phyloP scores from a whole-genome alignment of 192 early-diverging fungal genomes.

The Linnemannia elongata region DNA sequence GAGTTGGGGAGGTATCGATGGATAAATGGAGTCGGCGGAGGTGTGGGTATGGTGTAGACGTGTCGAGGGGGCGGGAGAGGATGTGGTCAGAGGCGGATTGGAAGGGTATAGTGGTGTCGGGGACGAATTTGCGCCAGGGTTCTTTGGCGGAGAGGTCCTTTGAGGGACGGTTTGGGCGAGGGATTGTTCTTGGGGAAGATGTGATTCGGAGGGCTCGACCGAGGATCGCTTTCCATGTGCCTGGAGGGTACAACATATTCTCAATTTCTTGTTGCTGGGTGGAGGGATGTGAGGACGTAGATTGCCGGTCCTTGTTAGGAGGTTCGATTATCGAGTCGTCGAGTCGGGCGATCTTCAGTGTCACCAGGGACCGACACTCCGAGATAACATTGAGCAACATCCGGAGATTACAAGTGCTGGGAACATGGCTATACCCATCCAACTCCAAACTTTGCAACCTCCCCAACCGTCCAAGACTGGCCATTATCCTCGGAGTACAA shows the following conservation, averaged over 20 bases:
- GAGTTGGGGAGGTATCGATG: no score
- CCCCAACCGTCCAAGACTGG: neutral
- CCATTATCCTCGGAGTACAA: neutral
- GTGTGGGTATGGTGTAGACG: neutral
- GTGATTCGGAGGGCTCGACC: no score
- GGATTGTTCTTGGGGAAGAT: no score
- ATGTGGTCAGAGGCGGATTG: neutral
- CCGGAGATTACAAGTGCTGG: neutral
- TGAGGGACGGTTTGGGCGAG: neutral
- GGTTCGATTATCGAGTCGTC: neutral
- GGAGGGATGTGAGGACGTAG: neutral
- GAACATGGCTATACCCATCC: neutral
- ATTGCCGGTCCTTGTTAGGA: neutral
- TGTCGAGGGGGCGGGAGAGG: neutral
- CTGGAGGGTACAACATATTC: no score
- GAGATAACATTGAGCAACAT: slow-evolving; percentile 10
- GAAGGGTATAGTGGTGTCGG: neutral
- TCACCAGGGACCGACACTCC: neutral
- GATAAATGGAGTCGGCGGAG: neutral
- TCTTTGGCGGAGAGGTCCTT: neutral
- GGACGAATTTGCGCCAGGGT: slow-evolving; percentile 29
- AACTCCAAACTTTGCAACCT: neutral
- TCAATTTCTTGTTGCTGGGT: no score
- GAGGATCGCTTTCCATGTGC: no score
- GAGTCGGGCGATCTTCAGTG: neutral